Base-by-base conservation (phyloP, 2,329 filamentous ascomycete genomes). In the Raffaelea arxii region DNA sequence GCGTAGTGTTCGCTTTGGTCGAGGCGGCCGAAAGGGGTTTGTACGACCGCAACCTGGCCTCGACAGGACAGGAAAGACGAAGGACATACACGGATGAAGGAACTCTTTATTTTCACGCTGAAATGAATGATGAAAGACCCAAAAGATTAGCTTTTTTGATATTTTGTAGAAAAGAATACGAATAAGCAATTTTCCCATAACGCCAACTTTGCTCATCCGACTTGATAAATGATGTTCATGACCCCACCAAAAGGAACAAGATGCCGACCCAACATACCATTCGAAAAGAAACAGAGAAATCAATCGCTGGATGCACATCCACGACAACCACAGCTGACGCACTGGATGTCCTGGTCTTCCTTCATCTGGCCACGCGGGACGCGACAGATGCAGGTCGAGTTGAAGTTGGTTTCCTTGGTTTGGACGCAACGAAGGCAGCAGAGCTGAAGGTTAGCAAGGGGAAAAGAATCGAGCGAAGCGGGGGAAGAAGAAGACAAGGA, bases 351-450 rank as follows among this genome's bases (percentile, higher is more conserved):
- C 62, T 92, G 85, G 37, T 88, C 82, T 58, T 94, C 89, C 65
- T 95, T 95, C 60, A 98, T 68, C 63, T 94, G 80, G 25, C 87
- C 83, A 61, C 85, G 84, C 2, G 92, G 92, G 43, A 98, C 91
- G 44, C 92, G 86, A 65, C 92, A 98, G 59, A 98, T 92, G 63
- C 92, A 98, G 1, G 91, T 98, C 53, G 87, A 86, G 65, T 91
- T 92, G 71, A 97, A 98, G 66, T 98, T 98, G 25, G 92, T 98
- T 72, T 98, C 92, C 66, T 97, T 97, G n/a, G 92, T 96, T 67
- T 98, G 92, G 47, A 98, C 91, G 65, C 92, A 98, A 52, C 90
- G 80, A 46, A 96, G 72, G 64, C 92, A 98, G 67, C 92, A 98
- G 38, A 98, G 70, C 86, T 92, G 59, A 27, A n/a, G n/a, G n/a